Conservation (phyloP, 2,329 filamentous ascomycete genomes). For the Saccharata proteae region DNA sequence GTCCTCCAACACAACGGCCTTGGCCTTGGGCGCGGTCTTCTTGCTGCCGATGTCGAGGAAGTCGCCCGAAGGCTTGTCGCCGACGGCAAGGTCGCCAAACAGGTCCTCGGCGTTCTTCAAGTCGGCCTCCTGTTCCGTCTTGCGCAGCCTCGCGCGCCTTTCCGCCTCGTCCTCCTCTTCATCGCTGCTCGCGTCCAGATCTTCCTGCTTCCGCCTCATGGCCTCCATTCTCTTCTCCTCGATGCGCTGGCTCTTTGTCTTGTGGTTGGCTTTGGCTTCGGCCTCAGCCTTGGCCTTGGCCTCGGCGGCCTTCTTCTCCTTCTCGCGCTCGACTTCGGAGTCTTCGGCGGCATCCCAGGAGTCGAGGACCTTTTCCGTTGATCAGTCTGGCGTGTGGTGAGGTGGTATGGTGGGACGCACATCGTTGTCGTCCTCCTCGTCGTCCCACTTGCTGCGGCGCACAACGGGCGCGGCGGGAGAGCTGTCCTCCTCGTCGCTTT, state of each 20-base stretch:
- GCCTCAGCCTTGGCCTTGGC: conserved; percentile 83
- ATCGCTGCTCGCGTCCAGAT: conserved; percentile 44
- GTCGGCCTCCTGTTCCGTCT: conserved; percentile 77
- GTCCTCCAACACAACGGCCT: conserved; percentile 57
- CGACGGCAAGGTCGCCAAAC: conserved; percentile 64
- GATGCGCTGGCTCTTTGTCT: conserved; percentile 75
- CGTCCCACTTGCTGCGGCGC: conserved; percentile 65
- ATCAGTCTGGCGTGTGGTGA: no score
- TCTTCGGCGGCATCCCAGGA: conserved; percentile 97
- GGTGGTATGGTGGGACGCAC: conserved; percentile 40
- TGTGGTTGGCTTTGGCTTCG: conserved; percentile 80
- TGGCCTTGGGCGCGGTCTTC: conserved; percentile 54
- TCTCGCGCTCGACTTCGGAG: conserved; percentile 92
- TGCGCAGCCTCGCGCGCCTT: conserved; percentile 60
- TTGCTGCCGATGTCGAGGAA: conserved; percentile 68
- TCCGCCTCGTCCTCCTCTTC: conserved; percentile 59
- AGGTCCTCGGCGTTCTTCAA: conserved; percentile 83
- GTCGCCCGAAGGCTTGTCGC: conserved; percentile 55
- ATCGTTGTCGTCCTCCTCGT: conserved; percentile 82
- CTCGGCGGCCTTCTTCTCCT: conserved; percentile 75
- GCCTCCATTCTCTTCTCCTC: conserved; percentile 57
- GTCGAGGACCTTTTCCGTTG: conserved; percentile 64
- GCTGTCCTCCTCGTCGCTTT: conserved; percentile 46
- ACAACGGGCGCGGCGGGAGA: conserved; percentile 35
- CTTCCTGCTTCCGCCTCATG: conserved; percentile 44